Conservation (phyloP, 495 filamentous ascomycete species). For the Penicillium tannophilum region DNA sequence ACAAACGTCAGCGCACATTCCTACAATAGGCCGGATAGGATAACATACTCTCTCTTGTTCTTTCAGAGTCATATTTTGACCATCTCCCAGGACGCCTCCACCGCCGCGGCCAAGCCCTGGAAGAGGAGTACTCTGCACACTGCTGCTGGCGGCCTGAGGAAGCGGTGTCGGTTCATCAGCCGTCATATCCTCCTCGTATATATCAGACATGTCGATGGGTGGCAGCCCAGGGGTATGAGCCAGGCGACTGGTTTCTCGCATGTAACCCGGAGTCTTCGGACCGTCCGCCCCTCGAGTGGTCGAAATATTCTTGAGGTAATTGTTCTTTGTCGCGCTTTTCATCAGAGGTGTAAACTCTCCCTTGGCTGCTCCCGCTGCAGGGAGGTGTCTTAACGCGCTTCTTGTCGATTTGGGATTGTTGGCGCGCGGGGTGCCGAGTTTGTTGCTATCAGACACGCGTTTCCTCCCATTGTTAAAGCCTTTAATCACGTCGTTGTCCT, state of each 20-base stretch:
- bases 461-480: constrained; percentile 63
- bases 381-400: constrained; percentile 66
- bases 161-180: constrained; percentile 62
- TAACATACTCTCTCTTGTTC: constrained; percentile 86
- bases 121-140: constrained; percentile 77
- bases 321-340: constrained; percentile 85
- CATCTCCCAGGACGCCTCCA: constrained; percentile 68
- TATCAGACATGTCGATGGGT: constrained; percentile 58
- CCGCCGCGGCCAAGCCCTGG: constrained; percentile 60
- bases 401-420: constrained; percentile 46
- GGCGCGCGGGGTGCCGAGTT: constrained; percentile 69
- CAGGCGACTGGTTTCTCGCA: constrained; percentile 61
- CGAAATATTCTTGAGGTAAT: constrained; percentile 59
- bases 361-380: constrained; percentile 57
- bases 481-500: constrained; percentile 71
- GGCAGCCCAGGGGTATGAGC: constrained; percentile 65
- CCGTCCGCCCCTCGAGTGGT: constrained; percentile 54
- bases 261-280: constrained; percentile 69
- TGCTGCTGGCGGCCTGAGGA: constrained; percentile 75
- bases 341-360: constrained; percentile 92
- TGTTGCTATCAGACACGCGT: constrained; percentile 52
- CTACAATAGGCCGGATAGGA: neutral
- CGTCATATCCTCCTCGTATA: constrained; percentile 66
- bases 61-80: constrained; percentile 77
- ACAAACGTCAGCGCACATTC: constrained; percentile 19